Evolutionary conservation across 1,284 basidiomycete genomes (phyloP).

Genomic region (Apiotrichum akiyoshidainum): DNA sequence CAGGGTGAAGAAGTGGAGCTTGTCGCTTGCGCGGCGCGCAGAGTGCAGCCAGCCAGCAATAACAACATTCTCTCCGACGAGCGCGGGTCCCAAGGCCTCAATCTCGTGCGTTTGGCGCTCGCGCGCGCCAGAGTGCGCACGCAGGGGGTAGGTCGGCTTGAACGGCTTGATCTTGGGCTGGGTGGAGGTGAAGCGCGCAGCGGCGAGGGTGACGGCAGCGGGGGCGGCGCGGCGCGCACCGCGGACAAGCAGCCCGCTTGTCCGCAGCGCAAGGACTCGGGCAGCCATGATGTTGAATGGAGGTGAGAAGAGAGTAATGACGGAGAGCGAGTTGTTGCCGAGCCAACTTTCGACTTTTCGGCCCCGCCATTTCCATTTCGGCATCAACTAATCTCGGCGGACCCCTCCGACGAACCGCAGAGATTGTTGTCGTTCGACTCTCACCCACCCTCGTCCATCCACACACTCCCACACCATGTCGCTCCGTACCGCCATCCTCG

Average conservation of each 20-base stretch:
- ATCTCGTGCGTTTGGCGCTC: conserved; percentile 59
- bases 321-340: not conserved
- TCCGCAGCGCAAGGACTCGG: conserved; percentile 1
- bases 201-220: not conserved
- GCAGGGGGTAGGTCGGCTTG: conserved; percentile 1
- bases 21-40: conserved; percentile 52
- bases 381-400: not conserved
- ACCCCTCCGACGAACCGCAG: not conserved
- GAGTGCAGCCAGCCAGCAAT: conserved; percentile 76
- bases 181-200: not conserved
- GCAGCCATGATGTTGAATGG: conserved; percentile 1
- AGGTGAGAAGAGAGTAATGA: not conserved
- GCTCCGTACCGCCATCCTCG: conserved; percentile 35
- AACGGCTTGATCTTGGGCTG: conserved; percentile 10
- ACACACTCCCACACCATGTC: conserved; percentile 26
- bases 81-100: conserved; percentile 57
- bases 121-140: conserved; percentile 22
- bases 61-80: conserved; percentile 61
- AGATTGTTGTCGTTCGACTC: not conserved
- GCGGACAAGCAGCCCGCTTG: not conserved
- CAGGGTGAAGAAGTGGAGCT: conserved; percentile 57
- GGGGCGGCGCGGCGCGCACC: not conserved
- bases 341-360: not conserved
- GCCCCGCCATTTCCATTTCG: not conserved
- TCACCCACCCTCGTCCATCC: not conserved